These are phyloP conservation scores for Chlorencoelia australis DNA, from an alignment of 2,329 filamentous ascomycete genomes.

Conservation along the genomic window DNA sequence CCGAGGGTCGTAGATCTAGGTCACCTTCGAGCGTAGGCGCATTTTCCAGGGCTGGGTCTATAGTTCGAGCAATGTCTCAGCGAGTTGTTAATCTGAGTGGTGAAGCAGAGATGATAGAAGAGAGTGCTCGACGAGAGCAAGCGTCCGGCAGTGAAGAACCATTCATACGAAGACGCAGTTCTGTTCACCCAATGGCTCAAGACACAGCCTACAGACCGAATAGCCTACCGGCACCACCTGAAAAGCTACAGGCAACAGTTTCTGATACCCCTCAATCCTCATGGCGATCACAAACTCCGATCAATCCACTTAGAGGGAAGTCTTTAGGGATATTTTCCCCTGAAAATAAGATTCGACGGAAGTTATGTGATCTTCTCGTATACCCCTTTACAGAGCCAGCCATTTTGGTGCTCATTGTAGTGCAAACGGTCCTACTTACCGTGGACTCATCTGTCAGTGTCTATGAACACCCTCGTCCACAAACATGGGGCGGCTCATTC, in stretches of 20 bases:
- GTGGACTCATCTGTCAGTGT: conserved; percentile 71
- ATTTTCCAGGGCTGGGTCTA: conserved; percentile 60
- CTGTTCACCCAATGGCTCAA: conserved; percentile 27
- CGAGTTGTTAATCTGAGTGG: conserved; percentile 96
- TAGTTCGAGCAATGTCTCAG: conserved; percentile 82
- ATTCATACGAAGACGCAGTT: conserved; percentile 14
- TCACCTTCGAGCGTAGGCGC: conserved; percentile 58
- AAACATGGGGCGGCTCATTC: conserved; percentile 50
- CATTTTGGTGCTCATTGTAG: conserved; percentile 76
- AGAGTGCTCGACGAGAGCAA: conserved; percentile 34
- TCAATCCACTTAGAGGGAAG: conserved; percentile 79
- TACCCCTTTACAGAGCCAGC: conserved; percentile 79
- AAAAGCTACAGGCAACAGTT: conserved; percentile 15
- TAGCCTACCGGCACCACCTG: conserved; percentile 21
- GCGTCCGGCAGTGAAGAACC: conserved; percentile 3
- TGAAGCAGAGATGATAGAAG: conserved; percentile 74
- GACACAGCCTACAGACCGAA: conserved; percentile 16
- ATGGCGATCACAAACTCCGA: conserved; percentile 29
- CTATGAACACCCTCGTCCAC: conserved; percentile 47
- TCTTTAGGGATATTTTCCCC: conserved; percentile 77
- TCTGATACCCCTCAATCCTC: conserved; percentile 6
- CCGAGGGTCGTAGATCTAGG: conserved; percentile 37
- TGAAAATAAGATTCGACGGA: conserved; percentile 61
- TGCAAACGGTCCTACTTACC: conserved; percentile 81
- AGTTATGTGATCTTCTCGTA: conserved; percentile 74